phyloP scores from a whole-genome alignment of 306 rosid species.

The Vachellia collinsii region DNA sequence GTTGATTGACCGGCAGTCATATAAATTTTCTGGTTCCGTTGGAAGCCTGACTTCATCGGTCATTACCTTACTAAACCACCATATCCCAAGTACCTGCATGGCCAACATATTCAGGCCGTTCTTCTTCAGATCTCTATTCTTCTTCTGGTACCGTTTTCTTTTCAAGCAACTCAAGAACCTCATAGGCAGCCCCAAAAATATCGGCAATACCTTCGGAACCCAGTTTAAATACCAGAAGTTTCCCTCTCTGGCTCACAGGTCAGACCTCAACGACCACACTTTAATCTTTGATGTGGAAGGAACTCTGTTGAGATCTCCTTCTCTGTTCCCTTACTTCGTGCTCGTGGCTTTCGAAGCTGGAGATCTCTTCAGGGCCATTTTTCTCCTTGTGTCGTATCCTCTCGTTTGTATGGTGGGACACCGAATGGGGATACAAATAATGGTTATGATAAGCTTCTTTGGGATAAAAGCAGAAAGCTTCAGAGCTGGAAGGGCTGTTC shows the following conservation, averaged over 20 bases:
- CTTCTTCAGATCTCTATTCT: conserved; percentile 50
- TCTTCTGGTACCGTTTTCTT: conserved; percentile 47
- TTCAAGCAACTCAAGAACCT: conserved; percentile 31
- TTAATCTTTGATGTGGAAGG: conserved; percentile 63
- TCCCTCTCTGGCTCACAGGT: conserved; percentile 40
- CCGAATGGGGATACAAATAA: conserved; percentile 54
- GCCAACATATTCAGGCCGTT: conserved; percentile 43
- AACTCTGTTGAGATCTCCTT: conserved; percentile 55
- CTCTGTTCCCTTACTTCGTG: conserved; percentile 67
- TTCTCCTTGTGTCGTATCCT: conserved; percentile 58
- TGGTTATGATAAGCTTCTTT: conserved; percentile 74
- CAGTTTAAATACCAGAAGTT: conserved; percentile 39
- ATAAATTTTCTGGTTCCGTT: conserved; percentile 7
- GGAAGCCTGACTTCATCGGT: background rate
- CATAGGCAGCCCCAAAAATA: conserved; percentile 31
- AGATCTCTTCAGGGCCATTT: conserved; percentile 52
- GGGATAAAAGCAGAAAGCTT: conserved; percentile 64
- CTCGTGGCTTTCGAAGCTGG: conserved; percentile 86
- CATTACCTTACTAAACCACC: background rate
- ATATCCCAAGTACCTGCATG: background rate
- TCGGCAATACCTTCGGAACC: conserved; percentile 35
- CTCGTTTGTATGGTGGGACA: conserved; percentile 48
- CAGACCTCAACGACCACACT: conserved; percentile 43
- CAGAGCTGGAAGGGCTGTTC: conserved; percentile 58
- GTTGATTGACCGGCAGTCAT: background rate